A percentile compares a stretch with the other conserved stretches of the same genome.
Conservation (phyloP, 768 basidiomycete species). For the Glaciozyma martinii region DNA sequence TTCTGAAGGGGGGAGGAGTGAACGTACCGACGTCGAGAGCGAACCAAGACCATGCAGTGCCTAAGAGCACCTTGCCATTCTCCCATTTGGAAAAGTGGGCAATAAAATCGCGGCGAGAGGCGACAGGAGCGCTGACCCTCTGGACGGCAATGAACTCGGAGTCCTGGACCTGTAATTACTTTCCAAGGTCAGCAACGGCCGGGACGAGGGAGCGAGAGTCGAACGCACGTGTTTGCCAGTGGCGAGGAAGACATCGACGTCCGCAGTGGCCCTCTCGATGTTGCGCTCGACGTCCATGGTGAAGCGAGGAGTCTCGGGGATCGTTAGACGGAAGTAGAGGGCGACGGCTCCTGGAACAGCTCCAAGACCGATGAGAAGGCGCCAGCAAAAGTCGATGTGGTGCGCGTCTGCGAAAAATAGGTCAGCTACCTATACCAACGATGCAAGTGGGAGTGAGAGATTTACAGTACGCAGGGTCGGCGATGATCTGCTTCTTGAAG, state of each 20-base stretch:
- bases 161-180: constrained; percentile 41
- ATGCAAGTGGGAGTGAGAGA: too few relatives aligned
- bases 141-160: constrained; percentile 42
- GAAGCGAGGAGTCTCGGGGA: constrained; percentile 48
- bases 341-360: constrained; percentile 65
- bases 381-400: constrained; percentile 61
- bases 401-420: neutral
- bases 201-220: too few relatives aligned
- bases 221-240: constrained; percentile 42
- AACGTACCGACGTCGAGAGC: constrained; percentile 44
- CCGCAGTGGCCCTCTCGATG: constrained; percentile 28
- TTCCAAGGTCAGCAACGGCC: too few relatives aligned
- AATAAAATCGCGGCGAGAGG: constrained; percentile 58
- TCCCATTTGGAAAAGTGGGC: constrained; percentile 55
- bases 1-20: neutral
- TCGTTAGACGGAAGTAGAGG: constrained; percentile 65
- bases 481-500: constrained; percentile 60
- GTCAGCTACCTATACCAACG: too few relatives aligned
- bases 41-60: constrained; percentile 64
- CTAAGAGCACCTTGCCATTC: constrained; percentile 59
- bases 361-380: constrained; percentile 61
- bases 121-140: constrained; percentile 60
- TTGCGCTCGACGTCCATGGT: constrained; percentile 38
- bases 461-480: constrained; percentile 44
- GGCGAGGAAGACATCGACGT: constrained; percentile 29